These are phyloP conservation scores for Solanum etuberosum DNA, from an alignment of 257 asterid species.

Conservation along the genomic window DNA sequence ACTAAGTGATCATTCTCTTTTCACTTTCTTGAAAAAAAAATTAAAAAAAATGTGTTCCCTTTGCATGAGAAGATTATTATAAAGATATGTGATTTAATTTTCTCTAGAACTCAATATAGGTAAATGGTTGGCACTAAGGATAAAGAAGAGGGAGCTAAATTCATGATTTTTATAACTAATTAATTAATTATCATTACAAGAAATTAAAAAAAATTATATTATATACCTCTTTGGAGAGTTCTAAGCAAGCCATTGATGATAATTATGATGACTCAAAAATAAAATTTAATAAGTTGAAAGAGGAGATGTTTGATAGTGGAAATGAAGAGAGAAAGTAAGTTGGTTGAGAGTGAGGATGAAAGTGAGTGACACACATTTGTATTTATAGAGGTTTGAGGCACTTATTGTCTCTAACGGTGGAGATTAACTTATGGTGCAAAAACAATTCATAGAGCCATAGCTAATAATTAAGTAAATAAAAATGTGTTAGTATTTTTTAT, in stretches of 20 bases:
- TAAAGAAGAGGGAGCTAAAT: background rate
- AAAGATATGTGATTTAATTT: background rate
- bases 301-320: background rate
- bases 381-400: conserved; percentile 22
- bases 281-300: background rate
- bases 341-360: conserved; percentile 2
- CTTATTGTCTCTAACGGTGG: background rate
- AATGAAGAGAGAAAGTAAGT: background rate
- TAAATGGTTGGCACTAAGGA: background rate
- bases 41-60: background rate
- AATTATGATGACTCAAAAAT: background rate
- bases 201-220: too few species aligned
- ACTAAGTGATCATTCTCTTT: background rate
- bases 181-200: background rate
- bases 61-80: background rate
- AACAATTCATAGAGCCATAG: background rate
- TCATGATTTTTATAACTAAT: background rate
- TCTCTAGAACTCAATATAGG: background rate
- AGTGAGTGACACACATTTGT: background rate
- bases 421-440: background rate
- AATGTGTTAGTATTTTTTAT: background rate
- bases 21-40: background rate
- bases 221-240: conserved; percentile 41
- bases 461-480: background rate
- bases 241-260: conserved; percentile 47